Conservation (phyloP, 495 filamentous ascomycete genomes). For the Glarea lozoyensis region DNA sequence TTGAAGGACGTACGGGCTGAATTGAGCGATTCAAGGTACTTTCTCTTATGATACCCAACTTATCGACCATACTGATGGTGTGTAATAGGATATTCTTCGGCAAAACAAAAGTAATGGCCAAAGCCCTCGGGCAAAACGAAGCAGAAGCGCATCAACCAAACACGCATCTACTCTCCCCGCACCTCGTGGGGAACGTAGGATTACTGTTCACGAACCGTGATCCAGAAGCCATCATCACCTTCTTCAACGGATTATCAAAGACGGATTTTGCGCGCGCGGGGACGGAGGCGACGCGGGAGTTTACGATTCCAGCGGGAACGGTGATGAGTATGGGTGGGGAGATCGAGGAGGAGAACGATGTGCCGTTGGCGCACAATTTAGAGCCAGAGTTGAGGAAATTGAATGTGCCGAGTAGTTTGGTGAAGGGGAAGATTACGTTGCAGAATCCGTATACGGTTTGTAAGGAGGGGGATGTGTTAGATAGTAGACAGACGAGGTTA, state of each 20-base stretch:
- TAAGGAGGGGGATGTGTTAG: conserved; percentile 69
- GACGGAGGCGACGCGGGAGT: conserved; percentile 57
- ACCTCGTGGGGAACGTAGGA: conserved; percentile 75
- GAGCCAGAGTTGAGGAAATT: conserved; percentile 82
- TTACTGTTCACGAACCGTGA: conserved; percentile 79
- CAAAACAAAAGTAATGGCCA: conserved; percentile 96
- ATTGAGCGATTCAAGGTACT: conserved; percentile 75
- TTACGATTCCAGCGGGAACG: conserved; percentile 68
- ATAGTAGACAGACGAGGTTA: conserved; percentile 81
- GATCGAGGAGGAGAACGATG: conserved; percentile 68
- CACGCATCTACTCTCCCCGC: conserved; percentile 56
- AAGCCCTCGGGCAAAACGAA: conserved; percentile 68
- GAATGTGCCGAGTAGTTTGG: conserved; percentile 78
- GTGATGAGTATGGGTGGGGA: conserved; percentile 72
- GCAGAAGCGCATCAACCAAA: conserved; percentile 70
- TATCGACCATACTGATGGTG: too few relatives aligned
- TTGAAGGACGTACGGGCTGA: conserved; percentile 84
- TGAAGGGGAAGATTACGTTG: conserved; percentile 79
- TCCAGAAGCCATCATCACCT: conserved; percentile 50
- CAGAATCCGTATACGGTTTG: conserved; percentile 74
- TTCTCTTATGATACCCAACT: conserved; percentile 11
- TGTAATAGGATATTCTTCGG: conserved; percentile 82
- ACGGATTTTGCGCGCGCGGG: conserved; percentile 88
- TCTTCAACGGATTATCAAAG: conserved; percentile 58
- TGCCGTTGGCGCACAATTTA: conserved; percentile 74